Evolutionary conservation across 2,329 filamentous ascomycete species (phyloP).

Genomic region (Scorias spongiosa): DNA sequence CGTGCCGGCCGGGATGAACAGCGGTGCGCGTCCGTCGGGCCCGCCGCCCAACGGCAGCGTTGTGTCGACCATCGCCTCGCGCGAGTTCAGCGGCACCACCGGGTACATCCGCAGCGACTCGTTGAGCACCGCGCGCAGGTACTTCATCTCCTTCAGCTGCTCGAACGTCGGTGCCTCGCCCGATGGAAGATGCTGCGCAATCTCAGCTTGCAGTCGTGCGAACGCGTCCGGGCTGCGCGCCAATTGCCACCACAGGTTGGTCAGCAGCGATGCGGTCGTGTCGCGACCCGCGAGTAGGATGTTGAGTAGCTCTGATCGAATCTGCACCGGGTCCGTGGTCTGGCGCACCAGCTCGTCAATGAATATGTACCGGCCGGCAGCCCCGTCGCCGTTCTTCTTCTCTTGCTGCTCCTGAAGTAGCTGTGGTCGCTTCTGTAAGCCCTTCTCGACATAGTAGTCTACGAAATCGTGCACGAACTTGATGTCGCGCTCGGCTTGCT

Average conservation of each 20-base stretch:
- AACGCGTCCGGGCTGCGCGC: slow-evolving; percentile 17
- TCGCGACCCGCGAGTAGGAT: slow-evolving; percentile 39
- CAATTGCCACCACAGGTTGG: slow-evolving; percentile 27
- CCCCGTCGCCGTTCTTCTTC: slow-evolving; percentile 18
- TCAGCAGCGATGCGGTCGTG: slow-evolving; percentile 38
- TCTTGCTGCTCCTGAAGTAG: slow-evolving; percentile 19
- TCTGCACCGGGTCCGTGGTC: slow-evolving; percentile 31
- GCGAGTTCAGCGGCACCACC: slow-evolving; percentile 64
- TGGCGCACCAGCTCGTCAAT: slow-evolving; percentile 32
- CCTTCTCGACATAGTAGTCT: slow-evolving; percentile 33
- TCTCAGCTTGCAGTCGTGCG: slow-evolving; percentile 5
- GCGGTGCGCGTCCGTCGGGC: slow-evolving; percentile 36
- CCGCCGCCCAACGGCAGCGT: slow-evolving; percentile 54
- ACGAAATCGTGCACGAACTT: slow-evolving; percentile 31
- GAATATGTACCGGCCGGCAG: slow-evolving; percentile 30
- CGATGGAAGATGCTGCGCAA: slow-evolving; percentile 9
- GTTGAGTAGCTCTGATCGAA: slow-evolving; percentile 35
- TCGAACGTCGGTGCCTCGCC: slow-evolving; percentile 26
- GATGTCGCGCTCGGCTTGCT: slow-evolving; percentile 25
- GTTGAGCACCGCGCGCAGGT: slow-evolving; percentile 47
- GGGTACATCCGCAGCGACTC: slow-evolving; percentile 69
- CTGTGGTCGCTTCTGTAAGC: slow-evolving; percentile 20
- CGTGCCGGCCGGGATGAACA: slow-evolving; percentile 52
- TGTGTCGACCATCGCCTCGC: slow-evolving; percentile 56
- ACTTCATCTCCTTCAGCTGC: slow-evolving; percentile 21